A percentile compares a stretch with the other conserved stretches of the same genome.
These are phyloP conservation scores for Hyaloscypha variabilis DNA, from an alignment of 495 filamentous ascomycete genomes.

Conservation along the genomic window DNA sequence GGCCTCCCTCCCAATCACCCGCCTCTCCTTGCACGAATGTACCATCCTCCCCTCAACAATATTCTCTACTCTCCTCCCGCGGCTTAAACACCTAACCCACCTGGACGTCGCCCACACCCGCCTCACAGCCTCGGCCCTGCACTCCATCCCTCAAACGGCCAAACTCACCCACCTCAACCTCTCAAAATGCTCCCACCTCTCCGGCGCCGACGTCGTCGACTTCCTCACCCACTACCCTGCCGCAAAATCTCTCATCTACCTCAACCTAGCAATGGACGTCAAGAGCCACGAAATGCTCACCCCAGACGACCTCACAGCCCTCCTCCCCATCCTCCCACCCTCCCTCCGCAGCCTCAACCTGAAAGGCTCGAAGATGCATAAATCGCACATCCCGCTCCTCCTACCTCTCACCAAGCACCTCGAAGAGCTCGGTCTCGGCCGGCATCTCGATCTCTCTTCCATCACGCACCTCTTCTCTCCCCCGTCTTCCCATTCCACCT, in stretches of 20 bases:
- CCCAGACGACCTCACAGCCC: constrained; percentile 61
- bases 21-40: constrained; percentile 82
- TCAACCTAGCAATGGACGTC: constrained; percentile 76
- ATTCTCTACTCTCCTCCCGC: constrained; percentile 72
- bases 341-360: constrained; percentile 77
- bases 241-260: constrained; percentile 65
- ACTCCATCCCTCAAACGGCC: constrained; percentile 71
- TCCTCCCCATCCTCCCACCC: constrained; percentile 69
- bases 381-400: constrained; percentile 64
- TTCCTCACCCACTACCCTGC: constrained; percentile 77
- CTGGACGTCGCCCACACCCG: constrained; percentile 81
- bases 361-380: constrained; percentile 71
- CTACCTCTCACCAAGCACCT: constrained; percentile 75
- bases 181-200: constrained; percentile 72
- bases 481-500: constrained; percentile 37
- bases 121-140: constrained; percentile 72
- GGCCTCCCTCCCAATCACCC: constrained; percentile 58
- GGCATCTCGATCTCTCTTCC: constrained; percentile 65
- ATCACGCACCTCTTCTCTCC: constrained; percentile 56
- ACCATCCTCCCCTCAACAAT: constrained; percentile 68
- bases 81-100: constrained; percentile 71
- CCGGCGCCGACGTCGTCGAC: constrained; percentile 66
- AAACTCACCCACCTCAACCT: constrained; percentile 80
- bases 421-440: constrained; percentile 77
- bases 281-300: constrained; percentile 74